These are phyloP conservation scores for Phytophthora ramorum DNA, from an alignment of 352 stramenopile genomes.

Conservation along the genomic window DNA sequence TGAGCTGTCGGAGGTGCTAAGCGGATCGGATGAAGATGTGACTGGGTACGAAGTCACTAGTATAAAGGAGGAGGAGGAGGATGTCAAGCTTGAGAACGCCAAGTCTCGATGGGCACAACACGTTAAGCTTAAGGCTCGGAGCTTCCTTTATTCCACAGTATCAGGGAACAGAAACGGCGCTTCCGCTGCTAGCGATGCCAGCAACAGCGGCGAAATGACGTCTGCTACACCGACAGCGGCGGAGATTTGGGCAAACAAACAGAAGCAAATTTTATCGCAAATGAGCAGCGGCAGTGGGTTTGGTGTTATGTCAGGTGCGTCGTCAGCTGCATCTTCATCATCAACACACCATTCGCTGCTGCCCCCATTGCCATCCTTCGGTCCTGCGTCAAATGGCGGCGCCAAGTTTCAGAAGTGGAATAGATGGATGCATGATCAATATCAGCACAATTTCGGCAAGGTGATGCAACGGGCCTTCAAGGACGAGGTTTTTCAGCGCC, in stretches of 20 bases:
- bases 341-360: conserved; percentile 35
- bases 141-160: conserved; percentile 76
- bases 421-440: conserved; percentile 78
- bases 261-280: conserved; percentile 73
- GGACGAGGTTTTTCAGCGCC: conserved; percentile 54
- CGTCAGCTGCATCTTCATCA: conserved; percentile 25
- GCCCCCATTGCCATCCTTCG: conserved; percentile 37
- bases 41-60: conserved; percentile 82
- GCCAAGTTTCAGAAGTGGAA: conserved; percentile 90
- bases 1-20: conserved; percentile 82
- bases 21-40: conserved; percentile 60
- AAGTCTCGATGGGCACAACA: conserved; percentile 87
- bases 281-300: conserved; percentile 40
- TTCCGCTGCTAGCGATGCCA: conserved; percentile 9
- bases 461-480: conserved; percentile 73
- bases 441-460: conserved; percentile 76
- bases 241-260: conserved; percentile 78
- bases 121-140: conserved; percentile 83
- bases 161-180: conserved; percentile 42
- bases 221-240: conserved; percentile 50
- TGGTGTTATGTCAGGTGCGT: conserved; percentile 16
- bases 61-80: conserved; percentile 88
- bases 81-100: conserved; percentile 83
- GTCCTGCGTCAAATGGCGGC: conserved; percentile 42
- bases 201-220: conserved; percentile 29